phyloP scores from a whole-genome alignment of 495 filamentous ascomycete genomes.

The Neurospora sp. region DNA sequence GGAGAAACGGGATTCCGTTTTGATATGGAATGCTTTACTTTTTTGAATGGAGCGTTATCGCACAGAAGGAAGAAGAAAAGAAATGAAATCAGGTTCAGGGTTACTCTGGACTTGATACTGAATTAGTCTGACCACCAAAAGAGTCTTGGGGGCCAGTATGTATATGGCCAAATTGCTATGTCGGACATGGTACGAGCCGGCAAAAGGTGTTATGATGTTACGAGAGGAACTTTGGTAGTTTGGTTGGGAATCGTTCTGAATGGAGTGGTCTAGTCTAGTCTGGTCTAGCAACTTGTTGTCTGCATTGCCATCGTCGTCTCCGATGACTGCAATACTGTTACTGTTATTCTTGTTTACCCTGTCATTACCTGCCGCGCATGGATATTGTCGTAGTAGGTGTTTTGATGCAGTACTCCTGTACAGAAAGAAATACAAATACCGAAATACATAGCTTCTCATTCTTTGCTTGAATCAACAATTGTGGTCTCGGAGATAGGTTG shows the following conservation, averaged over 20 bases:
- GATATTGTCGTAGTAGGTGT: background rate
- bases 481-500: background rate
- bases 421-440: background rate
- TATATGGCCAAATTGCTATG: background rate
- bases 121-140: background rate
- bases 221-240: background rate
- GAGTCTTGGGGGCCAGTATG: background rate
- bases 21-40: background rate
- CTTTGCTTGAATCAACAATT: background rate
- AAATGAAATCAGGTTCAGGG: background rate
- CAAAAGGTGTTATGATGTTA: background rate
- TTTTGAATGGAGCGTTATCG: background rate
- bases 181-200: background rate
- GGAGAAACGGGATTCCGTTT: background rate
- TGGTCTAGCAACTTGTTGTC: background rate
- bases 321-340: background rate
- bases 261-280: background rate
- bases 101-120: background rate
- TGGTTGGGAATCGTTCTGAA: background rate
- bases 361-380: background rate
- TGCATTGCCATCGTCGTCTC: background rate
- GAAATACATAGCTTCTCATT: background rate
- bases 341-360: background rate
- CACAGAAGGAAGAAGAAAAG: background rate
- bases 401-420: background rate